Base-by-base conservation (phyloP, 1,139 yeast species). In the Protomyces inouyei region DNA sequence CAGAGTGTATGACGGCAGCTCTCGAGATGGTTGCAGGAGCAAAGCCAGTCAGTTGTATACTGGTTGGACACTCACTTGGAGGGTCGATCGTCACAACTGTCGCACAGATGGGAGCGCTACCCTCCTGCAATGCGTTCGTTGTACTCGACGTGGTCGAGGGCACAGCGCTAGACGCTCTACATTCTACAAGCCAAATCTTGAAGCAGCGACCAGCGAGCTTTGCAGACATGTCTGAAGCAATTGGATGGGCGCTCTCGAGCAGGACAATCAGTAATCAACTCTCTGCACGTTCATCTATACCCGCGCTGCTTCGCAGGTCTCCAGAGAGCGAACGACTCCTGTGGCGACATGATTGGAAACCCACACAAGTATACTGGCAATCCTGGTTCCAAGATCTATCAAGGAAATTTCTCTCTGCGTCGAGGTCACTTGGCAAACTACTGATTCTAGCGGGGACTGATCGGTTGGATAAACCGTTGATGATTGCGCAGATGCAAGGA, bases 111-210 rank as follows among this genome's bases (percentile, higher is more conserved):
- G 3, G 66, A 83, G 52, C 71, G 69, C 60, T 67, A 56, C 32
- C 60, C 69, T 43, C 6, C 67, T 71, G 64, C 69, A 76, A 64
- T 54, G 98, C 98, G 0, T 75, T 93, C 4, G 82, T 83, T 0
- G 84, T 92, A 78, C 76, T 93, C 28, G 99, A 93, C 74, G 95
- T 95, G 1, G 97, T 93, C 2, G 98, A 93, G 72, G 98, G 92
- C 67, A 35, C 56, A 16, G 98, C 98, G 0, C 79, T 87, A 1
- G 81, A 82, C 43, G 85, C 97, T 0, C 76, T 93, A 5, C 72
- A 75, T 3, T 79, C 83, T 2, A 92, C 93, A 90, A 82, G 85
- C 2, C 72, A 74, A 25, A 88, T 88, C 68, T 78, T 93, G 6
- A 73, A 76, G 2, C 77, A 79, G 25, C 77, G 95, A 46, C 98